Percentiles rank a stretch among this genome's conserved stretches.
Conservation (phyloP, 805 yeast genomes). For the Pichia exigua region DNA sequence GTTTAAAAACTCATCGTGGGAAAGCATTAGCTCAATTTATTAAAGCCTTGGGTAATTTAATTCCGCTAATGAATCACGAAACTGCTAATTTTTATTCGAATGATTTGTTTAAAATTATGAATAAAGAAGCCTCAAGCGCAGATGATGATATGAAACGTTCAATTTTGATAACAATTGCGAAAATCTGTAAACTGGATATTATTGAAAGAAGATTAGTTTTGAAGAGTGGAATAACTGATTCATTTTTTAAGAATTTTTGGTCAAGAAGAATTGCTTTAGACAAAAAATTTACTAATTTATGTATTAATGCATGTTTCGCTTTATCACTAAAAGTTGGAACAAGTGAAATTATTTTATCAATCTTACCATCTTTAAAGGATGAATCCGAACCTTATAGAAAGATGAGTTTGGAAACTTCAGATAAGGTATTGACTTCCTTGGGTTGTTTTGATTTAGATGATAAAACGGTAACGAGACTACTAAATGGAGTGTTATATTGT, state of each 20-base stretch:
- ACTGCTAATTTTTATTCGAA: constrained; percentile 70
- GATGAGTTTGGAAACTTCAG: constrained; percentile 70
- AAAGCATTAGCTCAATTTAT: constrained; percentile 66
- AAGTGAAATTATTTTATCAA: constrained; percentile 46
- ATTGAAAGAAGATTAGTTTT: constrained; percentile 43
- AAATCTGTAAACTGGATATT: constrained; percentile 54
- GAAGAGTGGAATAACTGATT: constrained; percentile 42
- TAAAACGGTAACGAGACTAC: constrained; percentile 49
- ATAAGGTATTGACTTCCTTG: constrained; percentile 40
- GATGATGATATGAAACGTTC: constrained; percentile 83
- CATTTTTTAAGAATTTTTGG: constrained; percentile 74
- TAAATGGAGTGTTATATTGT: constrained; percentile 75
- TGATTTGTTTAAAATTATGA: constrained; percentile 59
- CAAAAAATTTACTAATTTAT: constrained; percentile 45
- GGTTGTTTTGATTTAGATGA: constrained; percentile 58
- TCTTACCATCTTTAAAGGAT: constrained; percentile 61
- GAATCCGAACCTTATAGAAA: constrained; percentile 72
- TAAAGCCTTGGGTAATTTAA: constrained; percentile 67
- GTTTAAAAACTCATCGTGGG: constrained; percentile 71
- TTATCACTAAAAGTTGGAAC: constrained; percentile 65
- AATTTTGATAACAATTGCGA: constrained; percentile 59
- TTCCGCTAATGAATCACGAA: constrained; percentile 83
- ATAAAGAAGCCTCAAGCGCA: constrained; percentile 69
- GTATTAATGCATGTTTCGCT: constrained; percentile 63
- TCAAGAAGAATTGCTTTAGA: constrained; percentile 72